Evolutionary conservation across 495 filamentous ascomycete species (phyloP), one percentile per base, ranked within the genome.

Genomic region (Pyronema omphalodes): DNA sequence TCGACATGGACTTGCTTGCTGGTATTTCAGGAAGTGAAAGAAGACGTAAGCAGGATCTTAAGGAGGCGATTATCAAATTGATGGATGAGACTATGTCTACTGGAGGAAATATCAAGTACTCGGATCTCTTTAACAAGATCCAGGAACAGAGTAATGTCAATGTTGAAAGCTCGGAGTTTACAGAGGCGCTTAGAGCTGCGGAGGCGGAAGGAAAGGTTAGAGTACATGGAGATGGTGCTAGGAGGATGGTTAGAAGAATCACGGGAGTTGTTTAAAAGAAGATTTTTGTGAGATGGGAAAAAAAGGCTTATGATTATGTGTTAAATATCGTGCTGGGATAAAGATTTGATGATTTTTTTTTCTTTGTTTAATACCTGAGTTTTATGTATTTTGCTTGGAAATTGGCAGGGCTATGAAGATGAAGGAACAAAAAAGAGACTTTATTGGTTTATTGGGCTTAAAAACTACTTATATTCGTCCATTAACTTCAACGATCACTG

Each of bases 1-100:
- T 99, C 61, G 91, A 99, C 63, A 95, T 99, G 91, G 80, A 83
- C 53, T 70, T 99, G 53, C 71, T 99, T 45, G 93, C 94, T 60
- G 91, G 91, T 9, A 89, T 85, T 8, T 86, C 83, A 57, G 80
- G 85, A 1, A 79, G 78, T 35, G 93, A 96, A 68, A 71, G 89
- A 36, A 77, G 82, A 58, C 72, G 84, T 53, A 84, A 79, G 65
- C 76, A 82, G 33, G 88, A 94, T 62, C 66, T 99, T 60, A 95
- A 93, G 76, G 77, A 76, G 50, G 88, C 81, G 1, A 72, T 93
- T 2, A 64, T 88, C 7, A 68, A 67, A 14, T 64, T 88, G 44
- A 60, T 99, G 29, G 88, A 95, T 63, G 88, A 94, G 63, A 73
- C 93, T 69, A 76, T 75, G 7, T 72, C 73, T 9, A 74, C 75